Conservation (phyloP, 2,329 filamentous ascomycete species). For the Anisogramma anomala region DNA sequence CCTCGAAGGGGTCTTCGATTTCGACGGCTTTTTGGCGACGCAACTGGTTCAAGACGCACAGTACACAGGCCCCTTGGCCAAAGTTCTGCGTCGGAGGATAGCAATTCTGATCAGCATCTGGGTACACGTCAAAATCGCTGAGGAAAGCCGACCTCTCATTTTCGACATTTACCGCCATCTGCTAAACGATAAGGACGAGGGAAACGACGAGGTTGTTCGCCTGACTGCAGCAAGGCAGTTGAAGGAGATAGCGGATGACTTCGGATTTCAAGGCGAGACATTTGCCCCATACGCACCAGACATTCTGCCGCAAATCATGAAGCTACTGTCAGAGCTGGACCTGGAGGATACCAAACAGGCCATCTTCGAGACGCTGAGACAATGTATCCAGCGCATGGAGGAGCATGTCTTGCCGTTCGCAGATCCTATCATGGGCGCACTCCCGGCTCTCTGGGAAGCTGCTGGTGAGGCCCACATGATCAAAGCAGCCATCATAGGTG, state of each 20-base stretch:
- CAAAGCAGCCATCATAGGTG: conserved; percentile 83
- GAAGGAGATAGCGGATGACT: conserved; percentile 69
- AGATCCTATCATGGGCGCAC: conserved; percentile 67
- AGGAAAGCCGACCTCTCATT: conserved; percentile 57
- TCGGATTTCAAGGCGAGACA: conserved; percentile 60
- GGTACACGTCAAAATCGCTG: conserved; percentile 66
- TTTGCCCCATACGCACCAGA: conserved; percentile 71
- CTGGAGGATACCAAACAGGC: conserved; percentile 83
- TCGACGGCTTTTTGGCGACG: conserved; percentile 64
- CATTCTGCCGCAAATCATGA: conserved; percentile 61
- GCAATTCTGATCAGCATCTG: conserved; percentile 84
- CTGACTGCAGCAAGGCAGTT: conserved; percentile 84
- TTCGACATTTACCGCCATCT: conserved; percentile 87
- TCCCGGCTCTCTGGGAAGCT: conserved; percentile 75
- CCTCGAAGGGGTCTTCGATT: conserved; percentile 65
- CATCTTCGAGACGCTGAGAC: conserved; percentile 73
- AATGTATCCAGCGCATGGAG: conserved; percentile 72
- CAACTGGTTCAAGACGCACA: conserved; percentile 73
- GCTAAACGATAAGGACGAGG: conserved; percentile 60
- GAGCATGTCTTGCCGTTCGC: conserved; percentile 56
- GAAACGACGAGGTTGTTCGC: conserved; percentile 84
- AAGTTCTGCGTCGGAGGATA: conserved; percentile 75
- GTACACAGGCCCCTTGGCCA: conserved; percentile 48
- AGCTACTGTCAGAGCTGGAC: conserved; percentile 67
- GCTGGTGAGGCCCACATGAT: conserved; percentile 74